phyloP scores from a whole-genome alignment of 2,329 filamentous ascomycete genomes.

The Pyrenophora tritici-repentis region DNA sequence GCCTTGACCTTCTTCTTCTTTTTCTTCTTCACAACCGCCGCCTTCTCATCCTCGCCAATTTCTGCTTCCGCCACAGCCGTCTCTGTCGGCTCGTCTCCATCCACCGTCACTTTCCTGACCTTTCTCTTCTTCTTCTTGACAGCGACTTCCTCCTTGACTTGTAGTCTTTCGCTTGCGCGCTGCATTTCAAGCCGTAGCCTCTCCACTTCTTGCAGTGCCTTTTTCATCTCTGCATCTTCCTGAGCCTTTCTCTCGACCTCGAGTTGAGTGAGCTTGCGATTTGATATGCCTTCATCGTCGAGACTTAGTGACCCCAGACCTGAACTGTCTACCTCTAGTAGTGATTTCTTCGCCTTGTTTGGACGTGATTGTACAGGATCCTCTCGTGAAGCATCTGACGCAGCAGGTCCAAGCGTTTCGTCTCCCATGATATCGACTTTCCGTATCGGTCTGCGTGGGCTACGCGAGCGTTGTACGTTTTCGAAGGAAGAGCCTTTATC shows the following conservation, averaged over 20 bases:
- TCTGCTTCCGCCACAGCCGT: slow-evolving; percentile 32
- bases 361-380: slow-evolving; percentile 36
- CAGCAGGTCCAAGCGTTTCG: slow-evolving; percentile 52
- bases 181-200: slow-evolving; percentile 87
- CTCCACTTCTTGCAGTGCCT: slow-evolving; percentile 88
- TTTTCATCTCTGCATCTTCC: slow-evolving; percentile 87
- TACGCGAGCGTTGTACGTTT: slow-evolving; percentile 28
- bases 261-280: slow-evolving; percentile 44
- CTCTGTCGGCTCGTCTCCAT: slow-evolving; percentile 62
- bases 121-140: slow-evolving; percentile 66
- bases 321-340: slow-evolving; percentile 87
- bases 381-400: slow-evolving; percentile 35
- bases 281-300: slow-evolving; percentile 47
- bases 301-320: slow-evolving; percentile 75
- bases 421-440: slow-evolving; percentile 54
- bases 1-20: slow-evolving; percentile 52
- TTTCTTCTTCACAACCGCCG: slow-evolving; percentile 40
- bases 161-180: slow-evolving; percentile 74
- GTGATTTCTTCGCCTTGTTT: slow-evolving; percentile 60
- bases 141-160: slow-evolving; percentile 69
- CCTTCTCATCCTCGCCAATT: slow-evolving; percentile 16
- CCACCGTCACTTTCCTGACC: slow-evolving; percentile 50
- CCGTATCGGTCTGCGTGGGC: slow-evolving; percentile 39
- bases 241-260: slow-evolving; percentile 70
- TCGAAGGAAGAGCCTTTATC: slow-evolving; percentile 25